Conservation (phyloP, 495 filamentous ascomycete genomes). For the Aspergillus indologenus region DNA sequence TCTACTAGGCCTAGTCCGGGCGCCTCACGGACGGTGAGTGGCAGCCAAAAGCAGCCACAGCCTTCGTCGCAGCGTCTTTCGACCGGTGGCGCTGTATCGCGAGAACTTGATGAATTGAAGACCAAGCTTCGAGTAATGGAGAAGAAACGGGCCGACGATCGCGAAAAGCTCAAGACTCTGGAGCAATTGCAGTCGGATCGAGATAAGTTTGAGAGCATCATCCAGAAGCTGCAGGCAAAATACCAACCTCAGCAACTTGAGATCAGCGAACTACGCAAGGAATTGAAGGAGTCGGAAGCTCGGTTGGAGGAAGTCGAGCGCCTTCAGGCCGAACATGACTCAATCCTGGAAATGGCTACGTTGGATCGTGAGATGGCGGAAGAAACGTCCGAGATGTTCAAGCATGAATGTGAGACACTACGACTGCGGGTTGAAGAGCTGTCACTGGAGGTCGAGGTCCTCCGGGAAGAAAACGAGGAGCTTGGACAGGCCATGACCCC, state of each 20-base stretch:
- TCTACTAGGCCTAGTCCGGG: constrained; percentile 32
- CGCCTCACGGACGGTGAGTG: constrained; percentile 23
- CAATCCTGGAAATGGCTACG: constrained; percentile 78
- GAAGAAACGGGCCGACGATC: constrained; percentile 77
- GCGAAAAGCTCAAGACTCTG: constrained; percentile 78
- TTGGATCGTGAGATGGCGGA: constrained; percentile 96
- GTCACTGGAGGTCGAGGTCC: constrained; percentile 79
- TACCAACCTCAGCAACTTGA: constrained; percentile 85
- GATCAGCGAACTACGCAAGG: constrained; percentile 67
- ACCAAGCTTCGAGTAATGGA: constrained; percentile 75
- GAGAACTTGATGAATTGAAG: constrained; percentile 77
- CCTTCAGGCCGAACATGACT: constrained; percentile 78
- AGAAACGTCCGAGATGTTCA: constrained; percentile 78
- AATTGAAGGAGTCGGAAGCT: constrained; percentile 70
- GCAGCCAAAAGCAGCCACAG: constrained; percentile 24
- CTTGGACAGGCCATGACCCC: constrained; percentile 78
- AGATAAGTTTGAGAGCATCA: constrained; percentile 83
- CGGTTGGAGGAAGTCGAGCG: constrained; percentile 66
- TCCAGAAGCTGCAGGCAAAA: constrained; percentile 88
- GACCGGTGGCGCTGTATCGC: constrained; percentile 43
- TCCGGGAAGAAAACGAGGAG: constrained; percentile 84
- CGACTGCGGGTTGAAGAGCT: constrained; percentile 76
- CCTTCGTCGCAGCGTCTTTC: constrained; percentile 30
- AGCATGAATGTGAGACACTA: constrained; percentile 75
- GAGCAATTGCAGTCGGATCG: constrained; percentile 76